phyloP scores from a whole-genome alignment of 192 early-diverging fungal species.

The Umbelopsis ramanniana region DNA sequence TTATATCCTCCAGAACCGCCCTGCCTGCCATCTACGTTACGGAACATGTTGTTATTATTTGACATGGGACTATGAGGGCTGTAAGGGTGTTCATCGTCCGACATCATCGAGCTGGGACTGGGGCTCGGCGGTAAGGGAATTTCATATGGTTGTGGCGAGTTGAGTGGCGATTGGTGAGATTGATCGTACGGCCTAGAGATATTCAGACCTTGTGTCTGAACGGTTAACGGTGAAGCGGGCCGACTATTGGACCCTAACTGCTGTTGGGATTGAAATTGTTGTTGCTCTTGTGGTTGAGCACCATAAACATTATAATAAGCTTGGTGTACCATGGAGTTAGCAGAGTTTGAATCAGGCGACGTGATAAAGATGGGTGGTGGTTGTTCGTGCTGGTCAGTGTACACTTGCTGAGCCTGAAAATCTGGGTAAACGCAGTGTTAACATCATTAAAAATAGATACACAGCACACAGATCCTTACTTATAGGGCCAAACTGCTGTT shows the following conservation, averaged over 20 bases:
- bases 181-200: neutral
- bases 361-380: slow-evolving; percentile 59
- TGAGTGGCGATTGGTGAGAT: slow-evolving; percentile 4
- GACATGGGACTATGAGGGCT: slow-evolving; percentile 14
- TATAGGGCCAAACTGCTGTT: slow-evolving; percentile 41
- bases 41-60: neutral
- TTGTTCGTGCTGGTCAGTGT: slow-evolving; percentile 34
- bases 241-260: neutral
- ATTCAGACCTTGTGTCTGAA: slow-evolving; percentile 10
- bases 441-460: too few relatives aligned
- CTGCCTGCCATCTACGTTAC: neutral
- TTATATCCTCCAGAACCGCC: neutral
- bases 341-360: slow-evolving; percentile 42
- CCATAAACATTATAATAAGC: neutral
- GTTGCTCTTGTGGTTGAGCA: neutral
- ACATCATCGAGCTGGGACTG: slow-evolving; percentile 26
- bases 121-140: slow-evolving; percentile 32
- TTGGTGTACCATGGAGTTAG: neutral
- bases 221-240: slow-evolving; percentile 6
- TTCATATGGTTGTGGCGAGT: neutral
- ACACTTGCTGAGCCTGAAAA: neutral
- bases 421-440: neutral
- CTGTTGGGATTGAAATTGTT: slow-evolving; percentile 3
- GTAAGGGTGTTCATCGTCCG: slow-evolving; percentile 23
- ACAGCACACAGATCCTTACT: neutral